Evolutionary conservation across 2,329 filamentous ascomycete species (phyloP), one percentile per base, ranked within the genome.

Genomic region (Leptographium lundbergii): DNA sequence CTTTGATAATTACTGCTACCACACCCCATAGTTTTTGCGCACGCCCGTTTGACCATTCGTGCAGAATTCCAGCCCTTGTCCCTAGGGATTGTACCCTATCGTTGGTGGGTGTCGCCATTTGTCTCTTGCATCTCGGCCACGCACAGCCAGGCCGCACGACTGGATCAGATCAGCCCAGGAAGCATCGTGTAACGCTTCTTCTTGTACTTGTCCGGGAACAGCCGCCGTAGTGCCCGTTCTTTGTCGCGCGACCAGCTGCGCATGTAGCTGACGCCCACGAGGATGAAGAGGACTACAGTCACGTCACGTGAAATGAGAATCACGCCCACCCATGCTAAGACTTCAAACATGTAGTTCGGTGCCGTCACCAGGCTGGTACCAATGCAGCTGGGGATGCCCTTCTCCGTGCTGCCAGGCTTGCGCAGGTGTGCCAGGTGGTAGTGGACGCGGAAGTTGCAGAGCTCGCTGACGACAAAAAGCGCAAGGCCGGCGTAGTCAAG

Each of bases 341-440:
- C 79, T 74, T 99, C 94, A 66, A 95, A 97, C 77, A 95, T 83
- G 77, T 99, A 99, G 76, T 99, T 99, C 50, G 94, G 94, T 75
- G 91, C 95, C 14, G 94, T 99, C 57, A 99, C 92, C 42, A 89
- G 74, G 63, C 77, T 78, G 73, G 96, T 97, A 34, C 91, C 89
- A 60, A 92, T 83, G 29, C 94, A 94, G 60, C 77, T 77, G 1
- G 94, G 94, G 63, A 99, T 95, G 66, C 90, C 91, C 61, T 92
- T 82, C 70, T 95, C 90, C 1, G 88, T 92, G 64, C 87, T 88
- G 59, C 91, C 91, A 0, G 82, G 78, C 59, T 84, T 86, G 56
- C 94, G 86, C 63, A 99, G 81, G 62, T 82, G 80, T 32, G 87
- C 84, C 27, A 99, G 81, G 58, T 89, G 87, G 65, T 87, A 71